Evolutionary conservation across 164 flowering plant species (phyloP), one percentile per base, ranked within the genome.

Genomic region (Cinnamomum chago): DNA sequence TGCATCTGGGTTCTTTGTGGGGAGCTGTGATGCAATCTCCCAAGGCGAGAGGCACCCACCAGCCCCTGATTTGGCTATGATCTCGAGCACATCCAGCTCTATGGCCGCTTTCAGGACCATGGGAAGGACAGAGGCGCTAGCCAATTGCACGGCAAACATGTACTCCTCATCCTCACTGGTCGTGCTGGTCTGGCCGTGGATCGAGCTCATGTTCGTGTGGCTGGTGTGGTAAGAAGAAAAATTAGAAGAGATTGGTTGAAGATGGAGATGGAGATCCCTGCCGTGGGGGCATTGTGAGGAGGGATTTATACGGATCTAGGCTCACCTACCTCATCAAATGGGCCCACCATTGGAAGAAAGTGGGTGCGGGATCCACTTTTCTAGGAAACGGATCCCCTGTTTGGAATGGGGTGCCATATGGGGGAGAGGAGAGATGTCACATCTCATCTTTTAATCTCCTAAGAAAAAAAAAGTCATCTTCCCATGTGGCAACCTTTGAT

Each of bases 51-150:
- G 58, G 20, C 66, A 65, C 0, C 87, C 92, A 2, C 82, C 87
- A 0, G 86, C 81, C 1, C 90, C 95, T 0, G 88, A 87, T 33
- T 82, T 82, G 3, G 86, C 87, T 10, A 92, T 86, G 84, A 85
- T 85, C 78, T 94, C 98, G 0, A 92, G 78, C 5, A 92, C 79
- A 66, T 88, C 88, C n/a, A 94, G 90, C 72, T 94, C 97, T 0
- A 90, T 74, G 71, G 89, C 87, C 0, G 97, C 77, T 65, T 91
- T 87, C 15, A 94, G 82, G 12, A 84, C 86, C 97, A 91, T 91
- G 23, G 97, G 95, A 0, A 88, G 87, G 7, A 86, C 90, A 0
- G 96, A 88, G 9, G 83, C 84, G 60, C 85, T 82, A 18, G 86
- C 82, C 14, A 94, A 77, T 65, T 89, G 89, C 90, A 92, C 86